phyloP scores from a whole-genome alignment of 2,329 filamentous ascomycete species.

The Xylaria arbuscula region DNA sequence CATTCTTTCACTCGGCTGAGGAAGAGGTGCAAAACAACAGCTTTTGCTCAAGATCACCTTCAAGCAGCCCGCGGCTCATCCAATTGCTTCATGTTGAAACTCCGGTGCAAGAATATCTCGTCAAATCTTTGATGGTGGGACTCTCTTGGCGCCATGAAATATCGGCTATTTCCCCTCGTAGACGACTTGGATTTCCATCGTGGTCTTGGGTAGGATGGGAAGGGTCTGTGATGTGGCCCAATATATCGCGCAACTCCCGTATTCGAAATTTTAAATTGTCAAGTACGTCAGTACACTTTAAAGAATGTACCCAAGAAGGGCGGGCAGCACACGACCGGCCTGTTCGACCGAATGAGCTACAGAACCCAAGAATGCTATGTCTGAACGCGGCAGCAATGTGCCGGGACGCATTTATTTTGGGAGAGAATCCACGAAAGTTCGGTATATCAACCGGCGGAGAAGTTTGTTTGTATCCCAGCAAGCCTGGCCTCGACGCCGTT shows the following conservation, averaged over 20 bases:
- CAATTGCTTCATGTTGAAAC: neutral
- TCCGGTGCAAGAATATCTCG: neutral
- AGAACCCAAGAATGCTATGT: neutral
- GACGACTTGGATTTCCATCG: constrained; percentile 29
- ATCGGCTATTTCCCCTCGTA: constrained; percentile 19
- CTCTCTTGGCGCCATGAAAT: constrained; percentile 30
- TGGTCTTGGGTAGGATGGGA: constrained; percentile 39
- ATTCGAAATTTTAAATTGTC: constrained; percentile 7
- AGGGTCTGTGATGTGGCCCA: constrained; percentile 30
- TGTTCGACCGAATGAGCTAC: neutral
- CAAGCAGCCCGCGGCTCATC: neutral
- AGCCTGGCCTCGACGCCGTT: constrained; percentile 18
- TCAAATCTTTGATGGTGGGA: neutral
- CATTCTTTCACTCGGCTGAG: constrained; percentile 27
- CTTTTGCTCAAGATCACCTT: neutral
- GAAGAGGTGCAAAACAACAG: neutral
- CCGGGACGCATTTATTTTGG: constrained; percentile 17
- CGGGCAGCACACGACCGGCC: neutral
- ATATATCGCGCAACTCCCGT: constrained; percentile 1
- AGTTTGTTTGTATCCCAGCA: constrained; percentile 31
- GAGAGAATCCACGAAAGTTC: neutral
- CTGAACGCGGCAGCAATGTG: constrained; percentile 19
- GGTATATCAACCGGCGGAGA: neutral
- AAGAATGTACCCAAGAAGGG: constrained; percentile 4
- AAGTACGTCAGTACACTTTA: constrained; percentile 14